Evolutionary conservation across 1,284 basidiomycete species (phyloP), one percentile per base, ranked within the genome.

Genomic region (Malassezia vespertilionis): DNA sequence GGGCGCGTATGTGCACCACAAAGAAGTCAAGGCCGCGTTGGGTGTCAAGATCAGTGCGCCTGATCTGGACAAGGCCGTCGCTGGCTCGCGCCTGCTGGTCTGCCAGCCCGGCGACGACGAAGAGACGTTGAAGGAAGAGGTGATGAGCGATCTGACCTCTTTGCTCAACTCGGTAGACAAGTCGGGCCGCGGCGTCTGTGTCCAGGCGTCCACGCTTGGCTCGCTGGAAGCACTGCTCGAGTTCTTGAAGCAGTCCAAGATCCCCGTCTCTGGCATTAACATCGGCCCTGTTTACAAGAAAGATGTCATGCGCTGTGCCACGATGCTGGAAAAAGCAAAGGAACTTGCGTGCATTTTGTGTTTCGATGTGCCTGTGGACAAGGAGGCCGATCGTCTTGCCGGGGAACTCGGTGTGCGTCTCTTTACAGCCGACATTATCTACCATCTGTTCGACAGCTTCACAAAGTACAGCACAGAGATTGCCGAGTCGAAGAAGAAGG

Each of bases 361-460:
- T 66, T 99, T 99, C 75, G 93, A 99, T 72, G 93, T 99, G 17
- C 72, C 82, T 0, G 75, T 80, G 37, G 86, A 96, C 73, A 90
- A 81, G 72, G 91, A 96, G 46, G 87, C 88, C 3, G 87, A 90
- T 68, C 79, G 80, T 58, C 69, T 90, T 46, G 91, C 91, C 2
- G 87, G 91, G 49, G 88, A 95, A 69, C 82, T 89, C 75, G 90
- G 90, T 27, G 83, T 97, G 65, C 81, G 80, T 61, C 75, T 97
- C 63, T 97, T 96, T 78, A 90, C 84, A 85, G 88, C 88, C 58
- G 86, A 89, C 67, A 96, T 97, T 72, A 97, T 99, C 65, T 99
- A 99, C 74, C 93, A 97, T 72, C 75, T 99, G 47, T 96, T 97
- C 72, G 93, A 97, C 70, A 82, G 87, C 21, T 97, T 97, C 76